Conservation (phyloP, 73 alveolate genomes). For the Tetrahymena elliotti region DNA sequence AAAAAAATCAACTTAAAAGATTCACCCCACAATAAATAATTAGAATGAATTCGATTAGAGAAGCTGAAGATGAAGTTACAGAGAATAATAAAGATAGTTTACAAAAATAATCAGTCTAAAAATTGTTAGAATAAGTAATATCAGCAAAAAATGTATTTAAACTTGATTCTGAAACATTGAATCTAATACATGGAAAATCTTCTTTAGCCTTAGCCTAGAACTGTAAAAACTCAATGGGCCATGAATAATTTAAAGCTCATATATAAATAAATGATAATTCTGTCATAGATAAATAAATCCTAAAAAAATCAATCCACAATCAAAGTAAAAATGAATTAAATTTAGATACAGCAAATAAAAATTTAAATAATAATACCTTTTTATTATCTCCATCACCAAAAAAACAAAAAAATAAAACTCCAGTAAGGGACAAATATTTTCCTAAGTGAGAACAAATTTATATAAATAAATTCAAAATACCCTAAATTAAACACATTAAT, state of each 20-base stretch:
- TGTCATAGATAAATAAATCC: no score
- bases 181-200: neutral
- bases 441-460: neutral
- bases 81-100: neutral
- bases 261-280: no score
- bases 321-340: neutral
- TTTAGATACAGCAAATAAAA: neutral
- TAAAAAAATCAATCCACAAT: neutral
- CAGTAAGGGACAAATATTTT: neutral
- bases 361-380: neutral
- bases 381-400: neutral
- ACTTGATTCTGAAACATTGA: neutral
- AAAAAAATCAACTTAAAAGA: neutral
- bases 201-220: neutral
- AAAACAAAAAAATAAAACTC: neutral
- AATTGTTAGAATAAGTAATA: neutral
- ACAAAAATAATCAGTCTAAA: neutral
- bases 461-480: no score
- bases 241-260: neutral
- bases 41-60: neutral
- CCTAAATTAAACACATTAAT: no score
- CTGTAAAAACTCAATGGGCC: neutral
- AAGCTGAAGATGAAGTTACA: neutral
- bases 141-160: neutral
- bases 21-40: neutral